Base-by-base conservation (phyloP, 2,329 filamentous ascomycete genomes). In the Fusarium annulatum region DNA sequence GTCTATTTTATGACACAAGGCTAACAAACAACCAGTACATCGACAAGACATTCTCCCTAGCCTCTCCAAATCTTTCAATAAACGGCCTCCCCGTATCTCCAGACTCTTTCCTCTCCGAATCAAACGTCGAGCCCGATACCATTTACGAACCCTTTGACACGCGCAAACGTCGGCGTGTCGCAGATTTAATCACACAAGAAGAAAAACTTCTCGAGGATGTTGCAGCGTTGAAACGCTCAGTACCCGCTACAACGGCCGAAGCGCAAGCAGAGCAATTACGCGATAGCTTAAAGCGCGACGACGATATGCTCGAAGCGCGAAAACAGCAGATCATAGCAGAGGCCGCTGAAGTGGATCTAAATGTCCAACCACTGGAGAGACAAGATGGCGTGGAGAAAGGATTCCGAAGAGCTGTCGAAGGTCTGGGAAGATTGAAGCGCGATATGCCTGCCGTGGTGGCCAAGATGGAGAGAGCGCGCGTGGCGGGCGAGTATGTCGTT, bases 141-240 rank as follows among this genome's bases (percentile, higher is more conserved):
- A 81, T 83, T 66, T 89, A 89, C 83, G 89, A 90, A 75, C 87
- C 89, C 38, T 91, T 91, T 77, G 88, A 92, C 83, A 81, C 84
- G 7, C 87, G 88, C 79, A 87, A 88, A 75, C 89, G 89, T 77
- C 84, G 86, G 69, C 86, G 85, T 74, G 88, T 91, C 73, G 88
- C 90, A 78, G 86, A 88, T 42, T 86, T 91, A n/a, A 85, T 88
- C 68, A 84, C 87, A 67, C 86, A 90, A 66, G 90, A 92, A 74
- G 90, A 92, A 78, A 89, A 89, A 76, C 85, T 92, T 7, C 87
- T 91, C 49, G 88, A 90, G 73, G 88, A 91, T 76, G 90, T 92
- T 75, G 90, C 90, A 12, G 82, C 83, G 36, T 84, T 90, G n/a
- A 90, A 90, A 80, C 86, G 87, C 69, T 80, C 81, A 68, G 85